Percentiles rank a stretch among this genome's conserved stretches.
phyloP scores from a whole-genome alignment of 179 eudicot genomes.

The Silene vulgaris region DNA sequence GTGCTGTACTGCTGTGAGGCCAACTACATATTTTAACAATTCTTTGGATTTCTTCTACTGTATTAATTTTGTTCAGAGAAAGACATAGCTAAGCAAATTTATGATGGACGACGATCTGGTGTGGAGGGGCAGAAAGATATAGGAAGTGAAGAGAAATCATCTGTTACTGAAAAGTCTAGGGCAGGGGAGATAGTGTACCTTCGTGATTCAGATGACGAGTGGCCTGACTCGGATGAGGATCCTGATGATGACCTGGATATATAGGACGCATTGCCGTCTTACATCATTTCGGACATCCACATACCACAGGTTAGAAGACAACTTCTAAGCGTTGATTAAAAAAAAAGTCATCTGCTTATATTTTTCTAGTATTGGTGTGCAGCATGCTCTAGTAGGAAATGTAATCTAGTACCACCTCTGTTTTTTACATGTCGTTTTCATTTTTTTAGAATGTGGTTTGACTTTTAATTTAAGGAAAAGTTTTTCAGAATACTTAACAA shows the following conservation, averaged over 20 bases:
- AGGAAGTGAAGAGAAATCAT: constrained; percentile 36
- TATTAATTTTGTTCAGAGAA: constrained; percentile 39
- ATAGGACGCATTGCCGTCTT: constrained; percentile 18
- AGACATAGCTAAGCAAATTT: constrained; percentile 60
- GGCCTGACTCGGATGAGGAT: constrained; percentile 95
- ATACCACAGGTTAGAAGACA: neutral
- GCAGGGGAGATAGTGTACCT: constrained; percentile 74
- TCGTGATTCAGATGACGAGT: constrained; percentile 97
- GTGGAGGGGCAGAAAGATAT: constrained; percentile 34
- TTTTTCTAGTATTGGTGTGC: neutral
- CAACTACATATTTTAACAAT: neutral
- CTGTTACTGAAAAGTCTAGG: constrained; percentile 36
- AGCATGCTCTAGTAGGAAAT: neutral
- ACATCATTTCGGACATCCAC: neutral
- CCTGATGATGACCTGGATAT: constrained; percentile 95
- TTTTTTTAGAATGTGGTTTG: neutral
- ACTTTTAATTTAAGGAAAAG: neutral
- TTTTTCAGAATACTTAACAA: neutral
- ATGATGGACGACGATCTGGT: constrained; percentile 73
- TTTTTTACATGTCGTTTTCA: neutral
- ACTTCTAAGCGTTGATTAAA: neutral
- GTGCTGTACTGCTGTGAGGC: neutral
- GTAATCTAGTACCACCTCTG: neutral
- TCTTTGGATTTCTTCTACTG: neutral
- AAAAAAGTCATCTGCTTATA: neutral